phyloP scores from a whole-genome alignment of 192 early-diverging fungal species.

The Backusella liffmaniae region DNA sequence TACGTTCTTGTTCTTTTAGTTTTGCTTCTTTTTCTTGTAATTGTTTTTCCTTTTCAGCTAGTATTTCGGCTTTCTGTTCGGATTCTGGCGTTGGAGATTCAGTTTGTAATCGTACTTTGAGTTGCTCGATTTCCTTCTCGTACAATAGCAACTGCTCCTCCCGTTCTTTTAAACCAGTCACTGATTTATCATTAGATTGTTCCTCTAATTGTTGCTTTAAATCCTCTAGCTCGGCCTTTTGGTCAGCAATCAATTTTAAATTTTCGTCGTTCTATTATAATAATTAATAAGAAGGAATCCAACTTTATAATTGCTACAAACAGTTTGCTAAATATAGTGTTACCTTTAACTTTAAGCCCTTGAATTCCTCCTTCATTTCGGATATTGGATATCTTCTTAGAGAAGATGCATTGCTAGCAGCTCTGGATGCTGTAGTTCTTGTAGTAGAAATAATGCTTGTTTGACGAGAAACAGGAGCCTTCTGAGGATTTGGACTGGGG shows the following conservation, averaged over 20 bases:
- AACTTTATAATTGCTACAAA: background rate
- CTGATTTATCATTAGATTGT: slow-evolving; percentile 10
- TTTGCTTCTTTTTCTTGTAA: slow-evolving; percentile 14
- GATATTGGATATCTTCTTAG: slow-evolving; percentile 28
- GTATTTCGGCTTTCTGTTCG: background rate
- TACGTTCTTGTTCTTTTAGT: background rate
- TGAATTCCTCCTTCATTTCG: slow-evolving; percentile 36
- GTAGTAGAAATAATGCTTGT: background rate
- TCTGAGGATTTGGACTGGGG: slow-evolving; percentile 12
- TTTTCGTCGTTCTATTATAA: slow-evolving; percentile 33
- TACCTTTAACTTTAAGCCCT: slow-evolving; percentile 35
- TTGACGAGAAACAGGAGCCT: background rate
- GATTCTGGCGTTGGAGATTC: background rate
- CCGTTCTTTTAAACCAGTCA: slow-evolving; percentile 6
- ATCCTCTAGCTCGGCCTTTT: slow-evolving; percentile 31
- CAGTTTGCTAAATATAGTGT: background rate
- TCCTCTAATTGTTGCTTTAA: slow-evolving; percentile 24
- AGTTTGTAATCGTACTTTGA: background rate
- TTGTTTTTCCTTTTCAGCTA: slow-evolving; percentile 15
- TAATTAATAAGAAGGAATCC: background rate
- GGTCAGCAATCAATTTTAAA: slow-evolving; percentile 30
- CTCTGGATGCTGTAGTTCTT: background rate
- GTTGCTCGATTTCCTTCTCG: slow-evolving; percentile 20
- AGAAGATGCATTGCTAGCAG: background rate
- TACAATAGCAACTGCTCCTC: slow-evolving; percentile 13